Percentiles rank a stretch among this genome's conserved stretches.
Evolutionary conservation across 768 basidiomycete species (phyloP).

Genomic region (Boletus vinaceobasis): DNA sequence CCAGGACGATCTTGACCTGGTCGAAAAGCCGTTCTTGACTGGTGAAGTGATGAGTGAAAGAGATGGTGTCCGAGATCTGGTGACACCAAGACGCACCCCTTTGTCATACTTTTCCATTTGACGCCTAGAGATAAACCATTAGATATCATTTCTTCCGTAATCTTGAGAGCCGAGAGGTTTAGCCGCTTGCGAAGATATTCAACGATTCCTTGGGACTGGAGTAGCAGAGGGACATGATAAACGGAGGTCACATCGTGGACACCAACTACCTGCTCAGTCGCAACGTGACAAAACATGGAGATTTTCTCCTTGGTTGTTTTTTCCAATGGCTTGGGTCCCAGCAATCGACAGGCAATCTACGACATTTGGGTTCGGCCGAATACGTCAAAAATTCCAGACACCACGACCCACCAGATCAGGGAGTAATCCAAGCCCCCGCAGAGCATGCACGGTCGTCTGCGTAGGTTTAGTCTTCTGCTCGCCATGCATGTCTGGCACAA

Average conservation of each 20-base stretch:
- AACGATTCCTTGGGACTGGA: constrained; percentile 91
- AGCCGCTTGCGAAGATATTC: constrained; percentile 79
- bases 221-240: constrained; percentile 92
- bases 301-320: constrained; percentile 91
- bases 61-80: background rate
- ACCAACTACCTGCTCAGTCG: constrained; percentile 84
- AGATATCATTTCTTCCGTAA: constrained; percentile 53
- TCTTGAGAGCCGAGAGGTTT: constrained; percentile 56
- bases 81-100: constrained; percentile 49
- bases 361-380: background rate
- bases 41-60: constrained; percentile 5
- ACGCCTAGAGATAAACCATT: constrained; percentile 64
- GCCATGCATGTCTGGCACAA: constrained; percentile 98
- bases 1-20: constrained; percentile 82
- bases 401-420: constrained; percentile 75
- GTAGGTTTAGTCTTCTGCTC: constrained; percentile 99
- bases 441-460: constrained; percentile 91
- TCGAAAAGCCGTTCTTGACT: constrained; percentile 96
- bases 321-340: constrained; percentile 77
- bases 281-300: constrained; percentile 98
- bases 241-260: constrained; percentile 96
- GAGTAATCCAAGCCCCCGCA: constrained; percentile 87
- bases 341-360: constrained; percentile 90
- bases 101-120: constrained; percentile 82
- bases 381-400: background rate